Evolutionary conservation across 257 asterid species (phyloP).

Genomic region (Nicotiana undulata): DNA sequence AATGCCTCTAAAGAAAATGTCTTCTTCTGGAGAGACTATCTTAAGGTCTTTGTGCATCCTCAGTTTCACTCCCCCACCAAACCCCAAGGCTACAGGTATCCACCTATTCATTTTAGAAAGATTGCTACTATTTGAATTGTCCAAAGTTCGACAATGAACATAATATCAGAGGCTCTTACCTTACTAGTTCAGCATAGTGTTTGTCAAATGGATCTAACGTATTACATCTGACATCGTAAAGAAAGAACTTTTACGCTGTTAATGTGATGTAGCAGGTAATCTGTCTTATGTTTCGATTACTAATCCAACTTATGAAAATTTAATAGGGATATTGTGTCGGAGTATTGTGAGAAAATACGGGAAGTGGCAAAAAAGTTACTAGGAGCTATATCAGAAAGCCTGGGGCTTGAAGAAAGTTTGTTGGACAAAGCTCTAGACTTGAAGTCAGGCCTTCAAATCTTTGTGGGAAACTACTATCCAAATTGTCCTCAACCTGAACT

Average conservation of each 20-base stretch:
- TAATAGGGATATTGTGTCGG: constrained; percentile 20
- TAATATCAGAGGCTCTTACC: no score
- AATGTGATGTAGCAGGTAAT: not conserved
- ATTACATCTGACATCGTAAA: not conserved
- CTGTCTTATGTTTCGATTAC: not conserved
- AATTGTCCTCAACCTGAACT: constrained; percentile 46
- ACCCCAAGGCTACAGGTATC: constrained; percentile 25
- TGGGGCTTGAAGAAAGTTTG: constrained; percentile 27
- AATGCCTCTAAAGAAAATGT: constrained; percentile 14
- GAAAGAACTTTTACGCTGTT: not conserved
- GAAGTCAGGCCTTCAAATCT: constrained; percentile 33
- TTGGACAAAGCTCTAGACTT: constrained; percentile 22
- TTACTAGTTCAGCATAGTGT: no score
- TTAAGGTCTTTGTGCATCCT: constrained; percentile 40
- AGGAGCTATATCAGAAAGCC: constrained; percentile 24
- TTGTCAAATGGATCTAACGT: not conserved
- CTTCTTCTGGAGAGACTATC: constrained; percentile 40
- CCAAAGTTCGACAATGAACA: no score
- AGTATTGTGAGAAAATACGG: constrained; percentile 26
- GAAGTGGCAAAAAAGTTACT: constrained; percentile 14
- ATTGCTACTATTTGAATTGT: not conserved
- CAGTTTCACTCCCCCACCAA: constrained; percentile 34
- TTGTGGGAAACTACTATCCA: constrained; percentile 35
- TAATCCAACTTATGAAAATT: not conserved
- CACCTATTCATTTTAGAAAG: not conserved